Base-by-base conservation (phyloP, 192 early-diverging fungal genomes). In the Kappamyces sp. region DNA sequence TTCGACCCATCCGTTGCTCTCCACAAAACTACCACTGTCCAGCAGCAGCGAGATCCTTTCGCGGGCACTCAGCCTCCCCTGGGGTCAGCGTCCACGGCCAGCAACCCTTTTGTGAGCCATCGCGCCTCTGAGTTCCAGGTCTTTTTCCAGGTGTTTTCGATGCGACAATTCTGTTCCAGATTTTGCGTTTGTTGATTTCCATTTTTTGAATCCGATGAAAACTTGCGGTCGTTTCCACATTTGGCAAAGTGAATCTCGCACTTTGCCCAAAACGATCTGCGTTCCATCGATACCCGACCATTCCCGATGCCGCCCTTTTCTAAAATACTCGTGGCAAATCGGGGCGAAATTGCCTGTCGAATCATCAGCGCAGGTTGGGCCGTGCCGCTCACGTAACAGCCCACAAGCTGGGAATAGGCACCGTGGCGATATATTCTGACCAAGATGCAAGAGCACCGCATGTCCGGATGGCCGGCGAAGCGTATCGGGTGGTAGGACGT, bases 301-400 rank as follows among this genome's bases (percentile, higher is more conserved):
- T 23, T 23, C 23, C 23, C 23, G 23, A 13, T 46, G 8, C 64
- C 75, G 74, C 75, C 73, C 3, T 96, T 96, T 67, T 82, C 90
- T 79, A 97, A 92, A 70, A 88, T 97, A 51, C 75, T 97, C 47
- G 84, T 97, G 48, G 92, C 94, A 40, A 97, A 97, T 79, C 84
- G 94, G 49, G 94, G 94, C 58, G 94, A 97, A 66, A 97, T 97
- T 61, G 94, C 94, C 0, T 85, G 84, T 69, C 89, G 94, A 50
- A 87, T 97, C 61, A 93, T 97, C 61, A 85, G 84, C 41, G 90
- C 91, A 2, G 71, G 70, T 72, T 13, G 6, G 13, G 3, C 3
- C n/a, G 47, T 48, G 47, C n/a, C 15, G 7, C 6, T 10, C 44
- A 8, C 39, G 5, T 6, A 37, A 35, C 60, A 72, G 94, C 94